Conservation (phyloP, 306 rosid species). For the Fragaria iinumae region DNA sequence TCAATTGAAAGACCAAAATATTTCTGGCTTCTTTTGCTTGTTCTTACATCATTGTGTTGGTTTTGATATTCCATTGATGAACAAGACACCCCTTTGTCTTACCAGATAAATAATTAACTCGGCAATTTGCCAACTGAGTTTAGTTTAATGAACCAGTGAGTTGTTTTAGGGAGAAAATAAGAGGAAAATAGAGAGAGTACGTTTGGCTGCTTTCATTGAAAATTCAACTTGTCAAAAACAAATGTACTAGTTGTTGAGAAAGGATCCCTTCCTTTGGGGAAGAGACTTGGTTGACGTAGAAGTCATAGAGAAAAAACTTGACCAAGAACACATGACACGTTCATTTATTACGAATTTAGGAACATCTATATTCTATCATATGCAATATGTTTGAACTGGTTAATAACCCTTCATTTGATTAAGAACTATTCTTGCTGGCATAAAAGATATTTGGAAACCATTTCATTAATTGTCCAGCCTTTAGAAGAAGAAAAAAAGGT, state of each 20-base stretch:
- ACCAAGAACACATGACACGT: neutral
- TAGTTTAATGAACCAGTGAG: slow-evolving; percentile 23
- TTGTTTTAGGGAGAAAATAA: neutral
- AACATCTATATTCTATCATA: neutral
- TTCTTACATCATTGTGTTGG: neutral
- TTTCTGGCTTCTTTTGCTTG: neutral
- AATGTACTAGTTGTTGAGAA: slow-evolving; percentile 1
- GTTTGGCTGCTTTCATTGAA: slow-evolving; percentile 1
- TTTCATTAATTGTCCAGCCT: too few relatives aligned
- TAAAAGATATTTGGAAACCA: too few relatives aligned
- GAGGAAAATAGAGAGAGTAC: neutral
- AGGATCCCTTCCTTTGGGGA: neutral
- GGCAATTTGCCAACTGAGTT: slow-evolving; percentile 18
- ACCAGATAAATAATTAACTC: neutral
- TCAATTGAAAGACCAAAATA: neutral
- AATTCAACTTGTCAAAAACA: slow-evolving; percentile 9
- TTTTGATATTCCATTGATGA: neutral
- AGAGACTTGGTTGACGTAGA: neutral
- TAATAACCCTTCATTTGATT: neutral
- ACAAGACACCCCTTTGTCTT: neutral
- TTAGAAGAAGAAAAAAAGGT: too few relatives aligned
- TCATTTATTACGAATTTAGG: neutral
- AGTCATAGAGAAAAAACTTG: neutral
- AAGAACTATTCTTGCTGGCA: neutral
- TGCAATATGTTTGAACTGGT: neutral